Base-by-base conservation (phyloP, 495 filamentous ascomycete genomes). In the Penicillium pulvis region DNA sequence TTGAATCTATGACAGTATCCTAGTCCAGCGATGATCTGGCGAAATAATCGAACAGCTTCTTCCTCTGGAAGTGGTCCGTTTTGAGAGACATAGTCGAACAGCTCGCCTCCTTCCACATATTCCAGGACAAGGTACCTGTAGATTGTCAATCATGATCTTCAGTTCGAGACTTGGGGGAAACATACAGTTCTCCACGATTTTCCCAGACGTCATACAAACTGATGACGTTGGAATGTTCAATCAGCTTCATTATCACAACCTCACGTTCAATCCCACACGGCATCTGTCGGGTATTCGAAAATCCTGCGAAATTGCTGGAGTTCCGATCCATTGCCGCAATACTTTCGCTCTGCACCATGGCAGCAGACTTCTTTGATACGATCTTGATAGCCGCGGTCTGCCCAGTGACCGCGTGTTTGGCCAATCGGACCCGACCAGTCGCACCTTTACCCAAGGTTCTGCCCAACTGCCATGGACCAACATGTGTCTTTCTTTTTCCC, bases 141-240 rank as follows among this genome's bases (percentile, higher is more conserved):
- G 23, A 1, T 1, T 19, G 19, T 51, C 53, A 17, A 31, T 31
- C 81, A 9, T 24, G 1, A 11, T 36, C 10, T 4, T 12, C 33
- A 6, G 33, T 12, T 14, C 20, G 12, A 12, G 10, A 1, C 14
- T 36, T 14, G 9, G 1, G 10, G 33, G 4, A 36, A 14, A 57
- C 89, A 76, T 79, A 98, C 92, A 98, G 84, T 70, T 98, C 91
- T 46, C 89, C 86, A 16, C 88, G 80, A 64, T 96, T 97, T 77
- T 98, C 95, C 93, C 93, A 99, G 16, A 98, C 89, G 73, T 98
- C 95, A 66, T 90, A 90, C 9, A 99, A 73, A 56, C 87, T 88
- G 66, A 97, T 90, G 51, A 99, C 90, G 70, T 98, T 91, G 0
- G 86, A 90, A 75, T 99, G 94, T 59, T 93, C 86, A 52, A 98